Evolutionary conservation across 352 stramenopile genomes (phyloP).

Genomic region (Paralagenidium karlingii): DNA sequence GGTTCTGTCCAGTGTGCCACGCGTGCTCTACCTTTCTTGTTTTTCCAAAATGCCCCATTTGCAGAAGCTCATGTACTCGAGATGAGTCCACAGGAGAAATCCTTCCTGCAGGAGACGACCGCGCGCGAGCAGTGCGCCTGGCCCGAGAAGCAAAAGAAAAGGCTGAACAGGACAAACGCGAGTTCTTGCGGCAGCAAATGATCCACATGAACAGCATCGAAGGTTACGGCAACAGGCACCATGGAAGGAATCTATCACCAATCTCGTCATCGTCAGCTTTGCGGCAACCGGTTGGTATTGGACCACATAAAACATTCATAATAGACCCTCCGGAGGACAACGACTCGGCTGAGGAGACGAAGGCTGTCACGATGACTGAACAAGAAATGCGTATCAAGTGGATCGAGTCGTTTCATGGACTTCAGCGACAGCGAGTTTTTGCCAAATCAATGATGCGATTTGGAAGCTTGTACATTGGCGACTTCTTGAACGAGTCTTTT

Average conservation of each 20-base stretch:
- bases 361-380: too few species aligned
- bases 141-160: slow-evolving; percentile 30
- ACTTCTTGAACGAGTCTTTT: slow-evolving; percentile 41
- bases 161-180: slow-evolving; percentile 24
- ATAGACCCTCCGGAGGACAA: too few species aligned
- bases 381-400: slow-evolving; percentile 15
- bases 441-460: slow-evolving; percentile 50
- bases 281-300: too few species aligned
- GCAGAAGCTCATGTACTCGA: slow-evolving; percentile 42
- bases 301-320: too few species aligned
- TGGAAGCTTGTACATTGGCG: slow-evolving; percentile 63
- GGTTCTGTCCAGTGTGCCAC: slow-evolving; percentile 71
- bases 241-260: too few species aligned
- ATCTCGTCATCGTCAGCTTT: too few species aligned
- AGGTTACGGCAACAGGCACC: too few species aligned
- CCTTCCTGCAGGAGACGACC: slow-evolving; percentile 41
- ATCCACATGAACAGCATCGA: too few species aligned
- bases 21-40: slow-evolving; percentile 45
- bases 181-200: slow-evolving; percentile 56
- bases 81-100: slow-evolving; percentile 38
- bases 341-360: too few species aligned
- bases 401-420: slow-evolving; percentile 33
- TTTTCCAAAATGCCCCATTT: slow-evolving; percentile 56
- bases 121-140: slow-evolving; percentile 25
- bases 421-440: slow-evolving; percentile 22